Evolutionary conservation across 164 flowering plant genomes (phyloP), one percentile per base, ranked within the genome.

Genomic region (Sedum album): DNA sequence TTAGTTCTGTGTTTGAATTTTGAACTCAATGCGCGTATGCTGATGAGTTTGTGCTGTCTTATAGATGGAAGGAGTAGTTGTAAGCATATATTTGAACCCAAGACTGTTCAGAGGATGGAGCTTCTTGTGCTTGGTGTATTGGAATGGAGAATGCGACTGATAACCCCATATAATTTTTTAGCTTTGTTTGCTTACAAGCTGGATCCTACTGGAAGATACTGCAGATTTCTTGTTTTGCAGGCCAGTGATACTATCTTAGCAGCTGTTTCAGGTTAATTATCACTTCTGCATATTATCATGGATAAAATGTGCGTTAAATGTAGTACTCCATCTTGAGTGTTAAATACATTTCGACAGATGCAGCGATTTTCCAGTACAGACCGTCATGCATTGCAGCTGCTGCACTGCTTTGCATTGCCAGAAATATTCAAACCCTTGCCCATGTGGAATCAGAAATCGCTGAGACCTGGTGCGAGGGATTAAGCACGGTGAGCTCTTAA

Each of bases 41-140:
- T 51, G 11, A 51, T n/a, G 57, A 51, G 28, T 51, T n/a, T 51
- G 1, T 21, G 57, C 38, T n/a, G 62, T 11, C 31, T 15, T 28
- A 20, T 28, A 57, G 62, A 57, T 57, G 62, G 62, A 57, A 57
- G 62, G 62, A 28, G 62, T 57, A 20, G 62, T 57, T 57, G n/a
- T 57, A 57, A 57, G 62, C 31, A 57, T 57, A 17, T 57, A 57
- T 57, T 57, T 28, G 33, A 57, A 57, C 62, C 62, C 20, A 57
- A 57, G 31, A 57, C 62, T 30, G 62, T 57, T 57, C 62, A 57
- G 33, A 57, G 62, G 62, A 57, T 57, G 62, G 62, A 57, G 33
- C 33, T 57, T 14, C 18, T 57, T 30, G 62, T 57, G 33, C 62
- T 57, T 33, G 28, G 62, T 28, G 62, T 57, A 28, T 8, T 57